A percentile compares a stretch with the other conserved stretches of the same genome.
phyloP scores from a whole-genome alignment of 169 alveolate species.

The Condylostoma magnum region DNA sequence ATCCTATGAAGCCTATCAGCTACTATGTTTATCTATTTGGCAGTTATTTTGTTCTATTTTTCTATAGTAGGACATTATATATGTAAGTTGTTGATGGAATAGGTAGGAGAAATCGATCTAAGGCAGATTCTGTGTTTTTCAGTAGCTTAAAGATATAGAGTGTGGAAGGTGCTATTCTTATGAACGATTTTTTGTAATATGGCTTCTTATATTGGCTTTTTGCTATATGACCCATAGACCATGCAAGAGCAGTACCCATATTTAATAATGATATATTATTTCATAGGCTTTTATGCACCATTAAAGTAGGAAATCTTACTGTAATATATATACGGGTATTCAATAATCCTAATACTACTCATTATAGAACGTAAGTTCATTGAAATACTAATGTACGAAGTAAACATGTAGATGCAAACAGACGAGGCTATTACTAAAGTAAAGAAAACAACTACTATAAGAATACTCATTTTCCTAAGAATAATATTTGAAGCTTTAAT shows the following conservation, averaged over 20 bases:
- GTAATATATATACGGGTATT: background rate
- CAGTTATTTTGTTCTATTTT: conserved; percentile 3
- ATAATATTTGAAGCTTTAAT: conserved; percentile 1
- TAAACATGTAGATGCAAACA: background rate
- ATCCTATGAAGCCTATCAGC: conserved; percentile 5
- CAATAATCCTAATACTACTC: background rate
- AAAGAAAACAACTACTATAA: background rate
- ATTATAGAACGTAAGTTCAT: conserved; percentile 3
- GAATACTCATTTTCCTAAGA: background rate
- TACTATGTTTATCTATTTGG: conserved; percentile 11
- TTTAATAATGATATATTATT: background rate
- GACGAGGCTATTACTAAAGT: background rate
- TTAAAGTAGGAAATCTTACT: background rate
- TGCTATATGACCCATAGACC: background rate
- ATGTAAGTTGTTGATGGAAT: too few species aligned
- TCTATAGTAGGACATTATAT: background rate
- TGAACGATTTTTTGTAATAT: background rate
- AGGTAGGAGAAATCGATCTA: background rate
- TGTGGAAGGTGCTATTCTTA: conserved; percentile 18
- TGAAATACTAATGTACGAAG: background rate
- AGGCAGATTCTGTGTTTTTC: background rate
- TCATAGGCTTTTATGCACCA: background rate
- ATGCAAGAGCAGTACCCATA: background rate
- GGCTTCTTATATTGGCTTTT: background rate
- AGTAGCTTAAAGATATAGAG: background rate